A percentile compares a stretch with the other conserved stretches of the same genome.
These are phyloP conservation scores for Osmanthus fragrans DNA, from an alignment of 257 asterid species.

Conservation along the genomic window DNA sequence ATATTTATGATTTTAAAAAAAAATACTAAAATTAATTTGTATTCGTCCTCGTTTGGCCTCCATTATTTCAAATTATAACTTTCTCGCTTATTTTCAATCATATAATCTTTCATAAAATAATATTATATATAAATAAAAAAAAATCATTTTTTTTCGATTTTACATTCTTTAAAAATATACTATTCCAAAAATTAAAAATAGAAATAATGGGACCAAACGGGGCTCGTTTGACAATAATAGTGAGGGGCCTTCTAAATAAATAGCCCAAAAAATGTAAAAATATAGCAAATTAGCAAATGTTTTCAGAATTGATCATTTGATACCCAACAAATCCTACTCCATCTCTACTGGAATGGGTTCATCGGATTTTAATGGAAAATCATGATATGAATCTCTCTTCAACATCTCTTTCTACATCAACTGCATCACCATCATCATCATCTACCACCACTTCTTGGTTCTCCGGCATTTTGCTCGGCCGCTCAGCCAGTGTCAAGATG, in stretches of 20 bases:
- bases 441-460: slow-evolving; percentile 70
- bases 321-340: not conserved
- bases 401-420: slow-evolving; percentile 45
- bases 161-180: no score
- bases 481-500: slow-evolving; percentile 54
- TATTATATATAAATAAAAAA: no score
- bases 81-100: no score
- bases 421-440: slow-evolving; percentile 40
- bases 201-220: no score
- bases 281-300: not conserved
- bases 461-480: slow-evolving; percentile 84
- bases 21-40: not conserved
- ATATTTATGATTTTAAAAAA: no score
- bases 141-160: no score
- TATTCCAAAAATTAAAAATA: no score
- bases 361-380: slow-evolving; percentile 24
- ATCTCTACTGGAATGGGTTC: not conserved
- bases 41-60: no score
- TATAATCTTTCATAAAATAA: no score
- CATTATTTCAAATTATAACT: no score
- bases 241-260: no score
- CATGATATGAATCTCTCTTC: slow-evolving; percentile 59
- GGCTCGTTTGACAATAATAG: no score
- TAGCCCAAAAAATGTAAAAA: not conserved
- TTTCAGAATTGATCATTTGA: not conserved